Evolutionary conservation across 169 alveolate genomes (phyloP).

Genomic region (Cryptosporidium tyzzeri): DNA sequence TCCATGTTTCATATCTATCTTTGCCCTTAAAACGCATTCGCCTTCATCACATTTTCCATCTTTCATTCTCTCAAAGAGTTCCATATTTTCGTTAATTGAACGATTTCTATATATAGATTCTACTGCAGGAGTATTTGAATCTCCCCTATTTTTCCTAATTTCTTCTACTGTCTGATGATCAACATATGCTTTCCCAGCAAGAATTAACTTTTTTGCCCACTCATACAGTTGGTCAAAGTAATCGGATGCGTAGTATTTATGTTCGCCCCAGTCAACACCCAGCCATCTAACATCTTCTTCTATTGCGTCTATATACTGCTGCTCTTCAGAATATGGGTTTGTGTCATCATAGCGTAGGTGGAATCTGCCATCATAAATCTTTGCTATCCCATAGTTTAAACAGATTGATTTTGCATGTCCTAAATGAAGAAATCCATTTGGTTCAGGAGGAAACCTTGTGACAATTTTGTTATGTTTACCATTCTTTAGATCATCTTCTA

Average conservation of each 20-base stretch:
- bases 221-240: conserved; percentile 96
- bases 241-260: conserved; percentile 95
- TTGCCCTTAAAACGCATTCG: conserved; percentile 95
- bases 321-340: conserved; percentile 97
- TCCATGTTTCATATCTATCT: conserved; percentile 96
- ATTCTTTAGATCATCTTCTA: conserved; percentile 83
- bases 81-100: conserved; percentile 94
- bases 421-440: conserved; percentile 99
- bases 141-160: conserved; percentile 91
- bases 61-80: conserved; percentile 95
- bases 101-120: conserved; percentile 95
- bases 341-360: conserved; percentile 99
- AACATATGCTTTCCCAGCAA: conserved; percentile 97
- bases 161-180: conserved; percentile 95
- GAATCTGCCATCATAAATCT: conserved; percentile 92
- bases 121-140: conserved; percentile 86
- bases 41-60: conserved; percentile 96
- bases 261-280: conserved; percentile 95
- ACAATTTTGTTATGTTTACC: conserved; percentile 85
- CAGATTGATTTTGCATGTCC: conserved; percentile 99
- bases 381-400: conserved; percentile 95
- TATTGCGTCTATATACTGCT: conserved; percentile 94
- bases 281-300: conserved; percentile 94
- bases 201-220: conserved; percentile 95
- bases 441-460: conserved; percentile 99